Evolutionary conservation across 176 grass and related monocot species (phyloP).

Genomic region (Otatea glauca): DNA sequence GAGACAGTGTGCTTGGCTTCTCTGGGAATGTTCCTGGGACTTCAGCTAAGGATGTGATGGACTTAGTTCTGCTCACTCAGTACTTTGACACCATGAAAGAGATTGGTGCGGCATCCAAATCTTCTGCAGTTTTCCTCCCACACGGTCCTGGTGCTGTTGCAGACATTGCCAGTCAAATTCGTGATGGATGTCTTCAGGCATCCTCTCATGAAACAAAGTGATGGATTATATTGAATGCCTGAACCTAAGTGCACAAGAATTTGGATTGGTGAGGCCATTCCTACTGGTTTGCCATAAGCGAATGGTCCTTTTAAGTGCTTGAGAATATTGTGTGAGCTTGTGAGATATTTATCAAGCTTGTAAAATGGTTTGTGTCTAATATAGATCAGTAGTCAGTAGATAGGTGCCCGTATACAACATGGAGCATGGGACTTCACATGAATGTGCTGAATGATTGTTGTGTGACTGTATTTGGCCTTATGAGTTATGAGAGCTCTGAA

Average conservation of each 20-base stretch:
- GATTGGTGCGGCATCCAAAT: conserved; percentile 49
- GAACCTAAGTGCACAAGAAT: conserved; percentile 2
- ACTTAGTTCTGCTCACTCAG: conserved; percentile 45
- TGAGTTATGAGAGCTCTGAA: not conserved
- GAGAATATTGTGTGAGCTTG: not conserved
- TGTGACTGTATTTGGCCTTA: conserved; percentile 28
- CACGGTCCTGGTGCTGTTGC: conserved; percentile 58
- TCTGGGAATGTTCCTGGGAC: conserved; percentile 51
- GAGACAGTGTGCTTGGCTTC: conserved; percentile 53
- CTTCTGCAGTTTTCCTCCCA: conserved; percentile 55
- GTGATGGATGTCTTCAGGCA: conserved; percentile 48
- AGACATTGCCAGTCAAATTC: conserved; percentile 49
- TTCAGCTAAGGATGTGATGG: conserved; percentile 60
- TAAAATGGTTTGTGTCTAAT: conserved; percentile 24
- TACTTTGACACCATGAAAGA: conserved; percentile 59
- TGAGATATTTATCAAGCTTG: conserved; percentile 25
- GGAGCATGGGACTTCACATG: not conserved
- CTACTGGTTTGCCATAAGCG: conserved; percentile 6
- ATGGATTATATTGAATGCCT: not conserved
- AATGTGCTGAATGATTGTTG: conserved; percentile 5
- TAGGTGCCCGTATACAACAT: conserved; percentile 20
- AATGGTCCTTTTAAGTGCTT: conserved; percentile 29
- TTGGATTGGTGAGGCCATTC: not conserved
- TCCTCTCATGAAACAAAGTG: conserved; percentile 15
- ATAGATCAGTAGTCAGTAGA: not conserved